phyloP scores from a whole-genome alignment of 148 eudicot genomes.

The Persicaria tinctoria region DNA sequence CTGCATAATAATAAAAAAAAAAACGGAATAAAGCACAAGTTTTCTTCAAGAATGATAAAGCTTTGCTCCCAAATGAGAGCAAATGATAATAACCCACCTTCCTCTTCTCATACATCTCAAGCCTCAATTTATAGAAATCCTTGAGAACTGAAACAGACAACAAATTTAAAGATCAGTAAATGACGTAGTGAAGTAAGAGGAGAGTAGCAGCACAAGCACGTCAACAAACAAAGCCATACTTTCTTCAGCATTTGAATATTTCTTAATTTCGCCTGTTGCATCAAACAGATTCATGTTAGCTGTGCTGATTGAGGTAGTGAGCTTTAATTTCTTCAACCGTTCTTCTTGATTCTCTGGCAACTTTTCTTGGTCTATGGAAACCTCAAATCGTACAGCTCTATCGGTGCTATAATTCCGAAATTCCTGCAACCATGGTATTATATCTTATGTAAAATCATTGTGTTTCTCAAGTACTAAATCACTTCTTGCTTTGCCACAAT shows the following conservation, averaged over 20 bases:
- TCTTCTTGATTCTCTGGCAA: slow-evolving; percentile 65
- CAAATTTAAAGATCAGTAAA: background rate
- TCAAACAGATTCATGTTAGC: slow-evolving; percentile 96
- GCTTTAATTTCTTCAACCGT: slow-evolving; percentile 82
- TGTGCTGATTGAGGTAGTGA: slow-evolving; percentile 66
- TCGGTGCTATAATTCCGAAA: slow-evolving; percentile 36
- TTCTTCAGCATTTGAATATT: slow-evolving; percentile 76
- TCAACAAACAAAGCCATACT: slow-evolving; percentile 36
- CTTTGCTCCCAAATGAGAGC: background rate
- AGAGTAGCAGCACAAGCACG: background rate
- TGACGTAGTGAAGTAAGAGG: background rate
- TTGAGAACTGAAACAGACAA: slow-evolving; percentile 56
- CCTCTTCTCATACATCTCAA: slow-evolving; percentile 59
- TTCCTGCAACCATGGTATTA: slow-evolving; percentile 36
- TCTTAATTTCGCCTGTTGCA: slow-evolving; percentile 62
- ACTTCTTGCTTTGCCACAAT: too few relatives aligned
- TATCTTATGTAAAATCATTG: background rate
- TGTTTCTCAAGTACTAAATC: too few relatives aligned
- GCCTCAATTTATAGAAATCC: slow-evolving; percentile 60
- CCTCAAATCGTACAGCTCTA: slow-evolving; percentile 35
- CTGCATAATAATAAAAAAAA: slow-evolving; percentile 25
- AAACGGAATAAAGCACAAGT: background rate
- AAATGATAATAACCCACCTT: slow-evolving; percentile 36
- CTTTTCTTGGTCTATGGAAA: slow-evolving; percentile 38
- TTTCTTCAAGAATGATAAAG: background rate